Evolutionary conservation across 1,284 basidiomycete genomes (phyloP), one percentile per base, ranked within the genome.

Genomic region (Fomes fomentarius): DNA sequence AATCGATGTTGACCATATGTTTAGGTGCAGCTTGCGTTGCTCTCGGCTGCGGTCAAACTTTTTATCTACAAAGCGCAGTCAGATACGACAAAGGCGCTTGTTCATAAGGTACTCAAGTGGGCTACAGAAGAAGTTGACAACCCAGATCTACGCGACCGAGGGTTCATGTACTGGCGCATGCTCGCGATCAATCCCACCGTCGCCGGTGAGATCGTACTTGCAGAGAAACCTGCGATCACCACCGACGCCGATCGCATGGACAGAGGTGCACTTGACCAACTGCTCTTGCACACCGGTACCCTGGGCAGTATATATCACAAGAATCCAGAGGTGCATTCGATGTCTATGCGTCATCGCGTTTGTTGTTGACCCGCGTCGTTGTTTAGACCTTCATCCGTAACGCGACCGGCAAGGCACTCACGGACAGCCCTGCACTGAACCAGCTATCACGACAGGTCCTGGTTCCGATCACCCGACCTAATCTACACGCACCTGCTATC

Each of bases 161-260:
- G 96, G 0, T 99, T 96, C 77, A 98, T 99, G 91, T 99, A 99
- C 75, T 99, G 96, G 96, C 87, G 97, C 43, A 80, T 99, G 74
- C 81, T 99, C 34, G 96, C 96, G 1, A 90, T 95, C 63, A 95
- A 98, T 69, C 95, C 97, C 1, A 78, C 87, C 1, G 89, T 91
- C 1, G 96, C 97, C 2, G 84, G 89, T 38, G 89, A 93, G 62
- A 91, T 99, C 57, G 95, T 99, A n/a, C 80, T 99, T 17, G 82
- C 93, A 8, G 92, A 94, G 61, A 98, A 98, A 66, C 97, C 97
- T 15, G 80, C 94, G 3, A 98, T 99, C 61, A 96, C 94, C n/a
- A 98, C 94, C 1, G 96, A 99, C 70, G 94, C 94, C 6, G 97
- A 99, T 69, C 78, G 94, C 35, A 98, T 99, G 93, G 96, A 98